A percentile compares a stretch with the other conserved stretches of the same genome.
phyloP scores from a whole-genome alignment of 495 filamentous ascomycete genomes.

The Aspergillus avenaceus region DNA sequence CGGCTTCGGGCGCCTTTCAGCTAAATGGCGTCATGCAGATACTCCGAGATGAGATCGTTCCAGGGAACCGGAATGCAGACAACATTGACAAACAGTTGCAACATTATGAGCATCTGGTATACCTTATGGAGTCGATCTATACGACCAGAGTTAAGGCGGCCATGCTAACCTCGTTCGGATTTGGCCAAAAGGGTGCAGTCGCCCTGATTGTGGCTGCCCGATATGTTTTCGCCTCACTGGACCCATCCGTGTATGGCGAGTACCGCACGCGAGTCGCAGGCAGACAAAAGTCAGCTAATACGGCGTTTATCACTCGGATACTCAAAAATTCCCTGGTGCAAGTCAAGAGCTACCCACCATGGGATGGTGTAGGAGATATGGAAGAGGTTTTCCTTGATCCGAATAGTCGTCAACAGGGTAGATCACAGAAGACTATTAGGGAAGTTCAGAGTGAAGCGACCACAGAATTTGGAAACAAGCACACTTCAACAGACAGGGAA shows the following conservation, averaged over 20 bases:
- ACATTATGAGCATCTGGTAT: conserved; percentile 94
- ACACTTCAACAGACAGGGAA: not conserved
- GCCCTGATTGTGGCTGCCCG: conserved; percentile 90
- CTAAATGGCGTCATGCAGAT: conserved; percentile 96
- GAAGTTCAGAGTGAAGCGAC: too few species aligned
- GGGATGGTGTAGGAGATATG: conserved; percentile 61
- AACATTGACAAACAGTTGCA: conserved; percentile 94
- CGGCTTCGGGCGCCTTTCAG: conserved; percentile 98
- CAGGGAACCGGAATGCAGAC: conserved; percentile 96
- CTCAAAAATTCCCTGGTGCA: conserved; percentile 57
- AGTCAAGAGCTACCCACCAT: conserved; percentile 15
- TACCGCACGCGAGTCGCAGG: conserved; percentile 81
- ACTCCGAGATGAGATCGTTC: conserved; percentile 84
- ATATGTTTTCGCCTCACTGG: conserved; percentile 89
- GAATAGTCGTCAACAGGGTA: conserved; percentile 51
- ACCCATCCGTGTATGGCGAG: not conserved
- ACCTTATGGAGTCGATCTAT: conserved; percentile 86
- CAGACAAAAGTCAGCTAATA: conserved; percentile 48
- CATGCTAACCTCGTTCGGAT: conserved; percentile 97
- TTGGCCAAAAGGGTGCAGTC: conserved; percentile 97
- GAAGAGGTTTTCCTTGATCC: conserved; percentile 87
- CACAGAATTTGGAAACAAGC: too few species aligned
- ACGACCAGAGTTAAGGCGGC: conserved; percentile 94
- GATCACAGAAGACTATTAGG: conserved; percentile 1
- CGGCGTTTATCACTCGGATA: conserved; percentile 12